A percentile compares a stretch with the other conserved stretches of the same genome.
Evolutionary conservation across 495 filamentous ascomycete genomes (phyloP).

Genomic region (Aspergillus sparsus): DNA sequence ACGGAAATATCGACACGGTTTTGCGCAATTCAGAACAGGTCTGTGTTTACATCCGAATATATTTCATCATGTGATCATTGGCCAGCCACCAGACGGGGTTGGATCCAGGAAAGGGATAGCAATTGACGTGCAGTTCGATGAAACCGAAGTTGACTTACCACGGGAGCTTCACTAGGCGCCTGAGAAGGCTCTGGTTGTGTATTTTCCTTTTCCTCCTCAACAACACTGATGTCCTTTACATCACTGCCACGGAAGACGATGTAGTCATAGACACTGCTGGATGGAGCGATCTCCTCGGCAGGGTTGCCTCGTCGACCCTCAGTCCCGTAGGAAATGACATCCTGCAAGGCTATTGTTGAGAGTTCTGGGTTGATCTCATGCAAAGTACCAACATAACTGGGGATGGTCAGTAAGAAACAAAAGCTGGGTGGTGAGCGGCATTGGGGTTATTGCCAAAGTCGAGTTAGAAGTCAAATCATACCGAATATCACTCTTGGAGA

Average conservation of each 20-base stretch:
- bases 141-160: slow-evolving; percentile 67
- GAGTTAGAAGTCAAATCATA: slow-evolving; percentile 40
- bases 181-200: slow-evolving; percentile 63
- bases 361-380: slow-evolving; percentile 98
- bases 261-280: slow-evolving; percentile 91
- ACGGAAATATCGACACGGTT: slow-evolving; percentile 94
- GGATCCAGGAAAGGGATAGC: neutral
- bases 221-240: slow-evolving; percentile 95
- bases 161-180: slow-evolving; percentile 93
- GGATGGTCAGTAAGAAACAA: slow-evolving; percentile 30
- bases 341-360: slow-evolving; percentile 93
- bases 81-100: slow-evolving; percentile 12
- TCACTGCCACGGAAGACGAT: slow-evolving; percentile 98
- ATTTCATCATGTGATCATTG: slow-evolving; percentile 61
- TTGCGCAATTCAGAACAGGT: slow-evolving; percentile 79
- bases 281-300: slow-evolving; percentile 76
- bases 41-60: slow-evolving; percentile 62
- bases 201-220: slow-evolving; percentile 76
- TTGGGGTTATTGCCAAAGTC: neutral
- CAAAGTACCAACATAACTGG: slow-evolving; percentile 89
- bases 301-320: slow-evolving; percentile 81
- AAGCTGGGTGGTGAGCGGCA: neutral
- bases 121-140: too few species aligned
- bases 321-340: slow-evolving; percentile 89
- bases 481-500: slow-evolving; percentile 98